Percentiles rank a stretch among this genome's conserved stretches.
These are phyloP conservation scores for Eudorina sp. DNA, from an alignment of 139 green algal species.

Conservation along the genomic window DNA sequence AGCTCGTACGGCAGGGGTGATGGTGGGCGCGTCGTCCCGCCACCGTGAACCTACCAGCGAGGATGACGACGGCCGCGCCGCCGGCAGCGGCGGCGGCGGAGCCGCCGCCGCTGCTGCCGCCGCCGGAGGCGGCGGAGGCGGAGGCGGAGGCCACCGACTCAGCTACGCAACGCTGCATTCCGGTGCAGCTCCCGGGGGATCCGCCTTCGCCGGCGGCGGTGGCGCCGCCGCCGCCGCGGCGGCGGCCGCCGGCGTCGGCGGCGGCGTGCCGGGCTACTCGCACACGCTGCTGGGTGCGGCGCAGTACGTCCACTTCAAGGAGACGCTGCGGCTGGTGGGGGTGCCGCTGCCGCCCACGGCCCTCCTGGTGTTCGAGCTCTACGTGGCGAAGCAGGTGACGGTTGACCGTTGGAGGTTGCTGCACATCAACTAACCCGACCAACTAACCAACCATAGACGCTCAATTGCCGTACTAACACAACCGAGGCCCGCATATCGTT, in stretches of 20 bases:
- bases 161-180: too few species aligned
- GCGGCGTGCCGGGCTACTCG: neutral
- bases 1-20: neutral
- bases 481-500: too few species aligned
- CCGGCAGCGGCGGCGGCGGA: neutral
- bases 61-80: neutral
- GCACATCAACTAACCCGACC: too few species aligned
- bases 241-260: neutral
- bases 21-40: slow-evolving; percentile 50
- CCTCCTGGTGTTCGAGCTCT: slow-evolving; percentile 66
- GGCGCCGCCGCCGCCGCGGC: neutral
- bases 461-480: too few species aligned
- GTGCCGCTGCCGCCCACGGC: slow-evolving; percentile 58
- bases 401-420: neutral
- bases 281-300: neutral
- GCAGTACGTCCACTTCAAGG: slow-evolving; percentile 49
- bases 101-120: neutral
- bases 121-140: neutral
- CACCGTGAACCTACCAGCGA: neutral
- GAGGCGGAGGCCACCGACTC: neutral
- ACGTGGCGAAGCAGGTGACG: slow-evolving; percentile 53
- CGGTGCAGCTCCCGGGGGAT: too few species aligned
- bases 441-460: too few species aligned
- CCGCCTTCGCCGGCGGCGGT: neutral
- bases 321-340: slow-evolving; percentile 52